Evolutionary conservation across 2,329 filamentous ascomycete species (phyloP).

Genomic region (Botryotinia globosa): DNA sequence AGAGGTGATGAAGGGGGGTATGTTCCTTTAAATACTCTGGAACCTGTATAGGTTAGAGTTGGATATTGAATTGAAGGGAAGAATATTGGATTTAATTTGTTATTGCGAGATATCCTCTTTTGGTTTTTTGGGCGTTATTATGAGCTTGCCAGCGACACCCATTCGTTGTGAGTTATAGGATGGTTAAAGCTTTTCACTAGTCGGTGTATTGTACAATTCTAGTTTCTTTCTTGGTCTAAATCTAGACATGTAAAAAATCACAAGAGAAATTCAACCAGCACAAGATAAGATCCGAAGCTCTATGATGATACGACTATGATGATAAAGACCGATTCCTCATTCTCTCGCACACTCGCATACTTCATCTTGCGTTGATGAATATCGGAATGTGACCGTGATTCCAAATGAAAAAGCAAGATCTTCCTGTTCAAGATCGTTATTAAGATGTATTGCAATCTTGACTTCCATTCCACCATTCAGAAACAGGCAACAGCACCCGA

Average conservation of each 20-base stretch:
- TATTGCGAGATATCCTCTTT: conserved; percentile 1
- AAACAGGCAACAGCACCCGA: not conserved
- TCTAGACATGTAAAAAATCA: not conserved
- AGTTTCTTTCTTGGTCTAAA: not conserved
- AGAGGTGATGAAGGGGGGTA: conserved; percentile 54
- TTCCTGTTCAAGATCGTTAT: not conserved
- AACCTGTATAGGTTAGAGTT: conserved; percentile 21
- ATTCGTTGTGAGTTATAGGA: not conserved
- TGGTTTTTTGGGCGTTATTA: not conserved
- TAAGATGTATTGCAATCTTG: not conserved
- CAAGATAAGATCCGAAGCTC: not conserved
- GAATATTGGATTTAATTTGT: not conserved
- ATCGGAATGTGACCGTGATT: not conserved
- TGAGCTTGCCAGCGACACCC: not conserved
- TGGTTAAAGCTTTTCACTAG: not conserved
- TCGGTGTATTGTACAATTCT: not conserved
- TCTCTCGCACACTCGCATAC: not conserved
- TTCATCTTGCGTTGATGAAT: not conserved
- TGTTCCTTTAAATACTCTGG: conserved; percentile 50
- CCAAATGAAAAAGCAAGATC: not conserved
- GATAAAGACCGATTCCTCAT: not conserved
- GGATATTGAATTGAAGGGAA: not conserved
- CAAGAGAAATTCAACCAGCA: not conserved
- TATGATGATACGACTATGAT: not conserved
- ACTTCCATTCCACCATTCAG: not conserved